Conservation (phyloP, 345 rosid species). For the Limnanthes douglasii region DNA sequence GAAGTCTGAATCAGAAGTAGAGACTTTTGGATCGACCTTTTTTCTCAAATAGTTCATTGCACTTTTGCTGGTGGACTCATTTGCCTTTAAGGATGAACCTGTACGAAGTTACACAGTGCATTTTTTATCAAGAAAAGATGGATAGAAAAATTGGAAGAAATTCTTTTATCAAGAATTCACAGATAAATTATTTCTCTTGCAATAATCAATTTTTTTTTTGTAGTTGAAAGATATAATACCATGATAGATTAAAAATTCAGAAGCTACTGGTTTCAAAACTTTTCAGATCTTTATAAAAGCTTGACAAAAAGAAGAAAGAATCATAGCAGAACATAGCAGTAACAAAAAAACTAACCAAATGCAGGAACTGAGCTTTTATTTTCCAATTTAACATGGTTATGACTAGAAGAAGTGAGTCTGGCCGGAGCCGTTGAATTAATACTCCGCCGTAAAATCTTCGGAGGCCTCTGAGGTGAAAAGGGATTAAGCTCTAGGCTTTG, state of each 20-base stretch:
- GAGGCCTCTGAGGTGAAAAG: no score
- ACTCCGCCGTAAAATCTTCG: slow-evolving; percentile 7
- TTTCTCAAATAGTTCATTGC: slow-evolving; percentile 10
- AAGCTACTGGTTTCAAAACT: no score
- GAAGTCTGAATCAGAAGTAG: slow-evolving; percentile 8
- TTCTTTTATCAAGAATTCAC: no score
- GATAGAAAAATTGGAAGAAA: no score
- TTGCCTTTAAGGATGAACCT: not conserved
- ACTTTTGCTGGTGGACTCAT: slow-evolving; percentile 8
- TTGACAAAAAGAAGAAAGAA: no score
- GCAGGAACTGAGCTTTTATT: slow-evolving; percentile 11
- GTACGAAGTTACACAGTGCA: slow-evolving; percentile 10
- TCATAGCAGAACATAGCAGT: not conserved
- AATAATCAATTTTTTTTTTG: slow-evolving; percentile 13
- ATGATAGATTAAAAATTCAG: not conserved
- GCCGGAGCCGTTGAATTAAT: slow-evolving; percentile 6
- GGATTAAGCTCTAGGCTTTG: no score
- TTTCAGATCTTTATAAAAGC: no score
- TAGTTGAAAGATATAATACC: not conserved
- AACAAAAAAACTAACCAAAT: slow-evolving; percentile 8
- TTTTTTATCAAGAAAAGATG: slow-evolving; percentile 11
- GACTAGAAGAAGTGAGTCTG: slow-evolving; percentile 12
- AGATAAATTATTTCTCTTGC: no score
- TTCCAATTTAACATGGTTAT: slow-evolving; percentile 12
- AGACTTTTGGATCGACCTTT: slow-evolving; percentile 1